Percentiles rank a stretch among this genome's conserved stretches.
Evolutionary conservation across 768 basidiomycete genomes (phyloP).

Genomic region (Podaxis rugospora): DNA sequence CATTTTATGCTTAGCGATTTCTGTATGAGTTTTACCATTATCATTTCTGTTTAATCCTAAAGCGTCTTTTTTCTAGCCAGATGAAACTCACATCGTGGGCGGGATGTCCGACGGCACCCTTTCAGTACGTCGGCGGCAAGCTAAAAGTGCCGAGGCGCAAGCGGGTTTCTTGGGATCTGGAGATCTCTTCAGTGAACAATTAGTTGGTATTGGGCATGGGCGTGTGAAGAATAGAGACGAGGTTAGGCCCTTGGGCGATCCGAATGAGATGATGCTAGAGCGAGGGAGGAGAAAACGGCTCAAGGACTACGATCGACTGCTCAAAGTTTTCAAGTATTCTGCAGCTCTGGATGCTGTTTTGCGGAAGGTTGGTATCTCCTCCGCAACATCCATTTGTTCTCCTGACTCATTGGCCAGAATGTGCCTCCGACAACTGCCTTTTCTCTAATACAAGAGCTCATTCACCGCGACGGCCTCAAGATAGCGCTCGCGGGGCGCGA

Average conservation of each 20-base stretch:
- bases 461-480: constrained; percentile 85
- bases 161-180: constrained; percentile 17
- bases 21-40: constrained; percentile 47
- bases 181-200: constrained; percentile 4
- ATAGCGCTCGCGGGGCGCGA: constrained; percentile 87
- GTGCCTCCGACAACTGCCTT: constrained; percentile 84
- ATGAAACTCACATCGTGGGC: constrained; percentile 93
- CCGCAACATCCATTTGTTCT: background rate
- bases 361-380: constrained; percentile 55
- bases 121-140: constrained; percentile 89
- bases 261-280: constrained; percentile 77
- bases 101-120: constrained; percentile 99
- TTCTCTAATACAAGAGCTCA: constrained; percentile 87
- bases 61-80: constrained; percentile 56
- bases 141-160: constrained; percentile 61
- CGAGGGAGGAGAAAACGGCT: constrained; percentile 64
- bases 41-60: constrained; percentile 6
- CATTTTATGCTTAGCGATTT: constrained; percentile 84
- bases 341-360: constrained; percentile 92
- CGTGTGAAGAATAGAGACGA: constrained; percentile 42
- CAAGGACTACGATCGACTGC: constrained; percentile 81
- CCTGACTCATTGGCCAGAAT: constrained; percentile 42
- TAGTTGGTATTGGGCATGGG: constrained; percentile 38
- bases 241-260: constrained; percentile 51
- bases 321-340: constrained; percentile 92